Conservation (phyloP, 1,284 basidiomycete genomes). For the Peniophora sp. region DNA sequence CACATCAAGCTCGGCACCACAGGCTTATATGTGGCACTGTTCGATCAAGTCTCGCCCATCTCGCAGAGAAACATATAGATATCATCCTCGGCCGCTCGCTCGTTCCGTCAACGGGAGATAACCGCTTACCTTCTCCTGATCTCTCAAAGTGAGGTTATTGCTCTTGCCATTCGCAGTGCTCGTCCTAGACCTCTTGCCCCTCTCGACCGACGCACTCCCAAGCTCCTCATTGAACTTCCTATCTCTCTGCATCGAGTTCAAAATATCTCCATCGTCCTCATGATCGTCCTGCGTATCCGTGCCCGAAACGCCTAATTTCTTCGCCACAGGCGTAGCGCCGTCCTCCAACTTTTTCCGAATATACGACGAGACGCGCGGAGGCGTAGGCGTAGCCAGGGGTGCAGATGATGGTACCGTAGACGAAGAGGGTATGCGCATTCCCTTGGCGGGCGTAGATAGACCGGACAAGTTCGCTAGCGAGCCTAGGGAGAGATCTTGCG, state of each 20-base stretch:
- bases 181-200: constrained; percentile 33
- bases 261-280: constrained; percentile 31
- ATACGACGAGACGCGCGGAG: constrained; percentile 21
- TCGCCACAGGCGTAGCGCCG: constrained; percentile 19
- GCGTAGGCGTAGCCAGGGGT: constrained; percentile 46
- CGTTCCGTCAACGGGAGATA: too few relatives aligned
- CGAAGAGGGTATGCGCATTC: constrained; percentile 41
- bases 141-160: constrained; percentile 74
- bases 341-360: constrained; percentile 20
- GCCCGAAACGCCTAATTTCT: constrained; percentile 21
- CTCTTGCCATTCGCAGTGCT: constrained; percentile 44
- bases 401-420: constrained; percentile 51
- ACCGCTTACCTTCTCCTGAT: constrained; percentile 93
- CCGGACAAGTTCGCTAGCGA: constrained; percentile 36
- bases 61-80: too few relatives aligned
- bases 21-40: too few relatives aligned
- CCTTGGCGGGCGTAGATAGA: constrained; percentile 49
- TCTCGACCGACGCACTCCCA: constrained; percentile 38
- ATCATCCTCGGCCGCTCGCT: too few relatives aligned
- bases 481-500: constrained; percentile 54
- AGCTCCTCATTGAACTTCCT: constrained; percentile 41
- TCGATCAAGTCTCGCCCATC: too few relatives aligned
- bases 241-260: constrained; percentile 47
- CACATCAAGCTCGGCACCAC: too few relatives aligned
- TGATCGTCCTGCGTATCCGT: constrained; percentile 30